A percentile compares a stretch with the other conserved stretches of the same genome.
These are phyloP conservation scores for Crithidia fasciculata DNA, from an alignment of 208 protist species.

Conservation along the genomic window DNA sequence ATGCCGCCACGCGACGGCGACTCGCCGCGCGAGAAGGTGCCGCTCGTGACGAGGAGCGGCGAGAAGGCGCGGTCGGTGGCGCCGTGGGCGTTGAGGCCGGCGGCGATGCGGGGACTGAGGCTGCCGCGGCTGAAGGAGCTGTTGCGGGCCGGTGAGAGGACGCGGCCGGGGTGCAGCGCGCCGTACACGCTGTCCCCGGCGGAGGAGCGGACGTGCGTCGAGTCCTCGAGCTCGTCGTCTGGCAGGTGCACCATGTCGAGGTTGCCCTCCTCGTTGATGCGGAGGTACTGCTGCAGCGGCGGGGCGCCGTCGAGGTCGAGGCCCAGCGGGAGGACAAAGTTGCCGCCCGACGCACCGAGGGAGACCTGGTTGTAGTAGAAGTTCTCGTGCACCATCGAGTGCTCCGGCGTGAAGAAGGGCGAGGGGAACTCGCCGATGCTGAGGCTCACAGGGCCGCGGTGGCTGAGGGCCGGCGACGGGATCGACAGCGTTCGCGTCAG, in stretches of 20 bases:
- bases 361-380: constrained; percentile 72
- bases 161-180: constrained; percentile 35
- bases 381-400: constrained; percentile 76
- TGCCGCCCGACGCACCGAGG: constrained; percentile 68
- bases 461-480: constrained; percentile 37
- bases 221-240: constrained; percentile 70
- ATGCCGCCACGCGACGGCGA: constrained; percentile 52
- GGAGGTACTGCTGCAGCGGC: constrained; percentile 73
- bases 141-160: constrained; percentile 46
- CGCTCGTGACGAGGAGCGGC: constrained; percentile 29
- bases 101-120: constrained; percentile 29
- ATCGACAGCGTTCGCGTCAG: constrained; percentile 44
- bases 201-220: constrained; percentile 31
- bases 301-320: constrained; percentile 34
- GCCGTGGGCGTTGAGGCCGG: constrained; percentile 2
- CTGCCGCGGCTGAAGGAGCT: constrained; percentile 50
- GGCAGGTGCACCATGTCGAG: constrained; percentile 72
- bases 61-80: constrained; percentile 31
- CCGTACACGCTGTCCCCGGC: constrained; percentile 49
- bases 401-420: constrained; percentile 53
- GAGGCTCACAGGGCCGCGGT: constrained; percentile 34
- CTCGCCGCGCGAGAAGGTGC: constrained; percentile 44
- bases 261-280: constrained; percentile 83
- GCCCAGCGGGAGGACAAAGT: constrained; percentile 76
- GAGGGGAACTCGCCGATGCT: constrained; percentile 47